Base-by-base conservation (phyloP, 2,329 filamentous ascomycete genomes). In the Chrysosporium keratinophilum region DNA sequence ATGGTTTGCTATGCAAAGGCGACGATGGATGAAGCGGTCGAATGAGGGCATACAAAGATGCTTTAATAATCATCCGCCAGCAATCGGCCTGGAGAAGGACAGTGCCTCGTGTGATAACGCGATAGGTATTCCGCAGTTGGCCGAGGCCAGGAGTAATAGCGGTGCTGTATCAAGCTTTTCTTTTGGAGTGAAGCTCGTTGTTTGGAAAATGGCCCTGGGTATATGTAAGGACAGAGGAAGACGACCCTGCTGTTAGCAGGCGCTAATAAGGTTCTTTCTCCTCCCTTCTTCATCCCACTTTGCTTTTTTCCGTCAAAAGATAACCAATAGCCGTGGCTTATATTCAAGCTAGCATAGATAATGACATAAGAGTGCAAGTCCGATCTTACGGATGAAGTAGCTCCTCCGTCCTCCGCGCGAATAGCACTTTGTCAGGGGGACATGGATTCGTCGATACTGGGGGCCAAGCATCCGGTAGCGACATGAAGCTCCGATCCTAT, bases 181-280 rank as follows among this genome's bases (percentile, higher is more conserved):
- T 7, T 40, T 44, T 19, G 3, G 33, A 51, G 31, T 28, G 6
- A 44, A 44, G 11, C 33, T 46, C 20, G 42, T 46, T 45, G 50
- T 40, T 52, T 52, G 50, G 31, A 46, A 34, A 52, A 33, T 34
- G n/a, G 40, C 28, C 49, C 39, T 23, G 49, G 39, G 43, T 52
- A 45, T 52, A 23, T 23, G 28, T 48, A 44, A 31, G 19, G 28
- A 45, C 14, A 45, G 14, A 46, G 50, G 10, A 45, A 43, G n/a
- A 46, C 40, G 50, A 41, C 50, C 50, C 50, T 45, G 50, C 12
- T 52, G 42, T 39, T 52, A 52, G 40, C 40, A 40, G 50, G 50
- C 50, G 33, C 50, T 52, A 46, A 52, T 46, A 52, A 52, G 31
- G 50, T 52, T 52, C 50, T 52, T 46, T 46, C 42, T 52, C 41